Base-by-base conservation (phyloP, 371 early-diverging fungal genomes). In the Nematocida sp. region DNA sequence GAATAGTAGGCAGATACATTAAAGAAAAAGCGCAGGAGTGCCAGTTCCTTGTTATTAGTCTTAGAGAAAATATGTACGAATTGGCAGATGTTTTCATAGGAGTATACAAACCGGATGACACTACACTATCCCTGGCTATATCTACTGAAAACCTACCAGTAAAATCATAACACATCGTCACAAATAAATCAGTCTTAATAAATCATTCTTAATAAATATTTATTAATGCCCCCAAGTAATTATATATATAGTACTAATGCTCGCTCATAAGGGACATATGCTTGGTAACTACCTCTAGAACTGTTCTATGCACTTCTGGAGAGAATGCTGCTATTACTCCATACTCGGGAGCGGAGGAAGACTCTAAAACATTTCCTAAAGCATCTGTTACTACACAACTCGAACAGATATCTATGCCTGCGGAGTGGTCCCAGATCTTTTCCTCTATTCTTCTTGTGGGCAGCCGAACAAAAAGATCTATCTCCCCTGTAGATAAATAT, bases 11-110 rank as follows among this genome's bases (percentile, higher is more conserved):
- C 20, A 92, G 95, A 82, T 98, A 95, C 82, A 93, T 98, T 85
- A 92, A 92, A 75, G 92, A 95, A 77, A 89, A 94, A 56, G 92
- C 97, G n/a, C 88, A 88, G 80, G 88, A 93, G 83, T 94, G 95
- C 1, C 99, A 99, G 86, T 98, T 99, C 85, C 88, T 98, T 26
- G 93, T 98, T 71, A 95, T 99, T 80, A 92, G 92, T 80, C 86
- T 99, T 67, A 87, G 99, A 77, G 95, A 97, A 87, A 93, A 97
- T 82, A 97, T 99, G 97, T 98, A 98, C 88, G 99, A 98, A 84
- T 84, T 94, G 42, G 95, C 96, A 0, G 92, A 95, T 78, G 88
- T 93, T 20, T 85, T 99, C 13, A 92, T 98, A 2, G 99, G 99
- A 56, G 95, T 99, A 61, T 99, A 97, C 85, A 97, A 96, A 84